Conservation (phyloP, 768 basidiomycete species). For the Scleroderma bovista region DNA sequence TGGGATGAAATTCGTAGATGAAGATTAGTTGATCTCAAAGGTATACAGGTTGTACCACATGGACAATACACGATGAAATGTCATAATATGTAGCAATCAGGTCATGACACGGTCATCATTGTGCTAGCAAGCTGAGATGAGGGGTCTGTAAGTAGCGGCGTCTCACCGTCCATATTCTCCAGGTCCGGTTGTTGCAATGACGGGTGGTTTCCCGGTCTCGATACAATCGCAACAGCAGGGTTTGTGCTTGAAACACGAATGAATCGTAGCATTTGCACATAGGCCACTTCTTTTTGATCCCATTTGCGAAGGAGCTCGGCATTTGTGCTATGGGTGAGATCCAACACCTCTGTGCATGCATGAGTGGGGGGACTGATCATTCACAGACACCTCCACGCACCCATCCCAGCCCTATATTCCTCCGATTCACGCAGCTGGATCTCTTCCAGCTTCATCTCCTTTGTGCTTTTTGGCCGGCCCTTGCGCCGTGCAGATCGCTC, state of each 20-base stretch:
- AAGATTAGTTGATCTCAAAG: not conserved
- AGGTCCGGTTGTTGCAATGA: constrained; percentile 22
- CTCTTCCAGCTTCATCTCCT: constrained; percentile 65
- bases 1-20: not conserved
- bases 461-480: constrained; percentile 69
- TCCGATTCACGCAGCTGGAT: constrained; percentile 63
- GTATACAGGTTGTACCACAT: not conserved
- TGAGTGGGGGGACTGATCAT: not conserved
- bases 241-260: constrained; percentile 65
- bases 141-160: constrained; percentile 23
- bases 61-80: too few relatives aligned
- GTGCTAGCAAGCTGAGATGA: constrained; percentile 33
- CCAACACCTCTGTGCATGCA: constrained; percentile 57
- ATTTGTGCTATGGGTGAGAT: constrained; percentile 68
- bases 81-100: constrained; percentile 1
- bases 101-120: constrained; percentile 32
- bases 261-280: constrained; percentile 65
- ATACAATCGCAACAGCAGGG: constrained; percentile 43
- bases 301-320: constrained; percentile 69
- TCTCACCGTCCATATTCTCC: constrained; percentile 26
- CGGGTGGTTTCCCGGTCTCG: constrained; percentile 56
- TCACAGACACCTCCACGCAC: constrained; percentile 36
- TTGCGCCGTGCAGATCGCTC: constrained; percentile 60
- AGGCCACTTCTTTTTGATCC: constrained; percentile 74
- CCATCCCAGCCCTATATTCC: constrained; percentile 75